phyloP scores from a whole-genome alignment of 768 basidiomycete genomes.

The Kwoniella bestiolae region DNA sequence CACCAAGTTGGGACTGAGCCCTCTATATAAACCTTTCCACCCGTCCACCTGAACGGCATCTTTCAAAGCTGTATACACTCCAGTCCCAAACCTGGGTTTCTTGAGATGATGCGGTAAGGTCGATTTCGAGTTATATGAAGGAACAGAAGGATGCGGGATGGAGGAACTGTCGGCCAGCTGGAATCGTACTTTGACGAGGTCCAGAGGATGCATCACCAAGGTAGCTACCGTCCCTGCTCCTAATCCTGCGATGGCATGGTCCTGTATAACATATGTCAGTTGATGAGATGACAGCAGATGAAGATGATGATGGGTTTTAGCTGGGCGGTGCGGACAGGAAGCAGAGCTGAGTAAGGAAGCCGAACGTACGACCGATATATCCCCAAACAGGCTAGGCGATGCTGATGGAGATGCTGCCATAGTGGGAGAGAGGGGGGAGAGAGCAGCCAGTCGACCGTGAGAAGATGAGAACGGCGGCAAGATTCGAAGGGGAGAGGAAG shows the following conservation, averaged over 20 bases:
- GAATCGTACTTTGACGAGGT: constrained; percentile 90
- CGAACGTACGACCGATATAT: constrained; percentile 17
- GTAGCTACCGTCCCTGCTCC: constrained; percentile 91
- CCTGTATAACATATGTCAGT: constrained; percentile 61
- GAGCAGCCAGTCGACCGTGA: too few species aligned
- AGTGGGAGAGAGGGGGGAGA: too few species aligned
- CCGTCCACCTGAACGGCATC: constrained; percentile 77
- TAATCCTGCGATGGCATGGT: constrained; percentile 92
- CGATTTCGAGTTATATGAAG: constrained; percentile 14
- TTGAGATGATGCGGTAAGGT: constrained; percentile 24
- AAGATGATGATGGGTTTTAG: not conserved
- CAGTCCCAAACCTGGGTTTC: constrained; percentile 58
- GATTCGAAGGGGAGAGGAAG: too few species aligned
- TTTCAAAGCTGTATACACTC: constrained; percentile 72
- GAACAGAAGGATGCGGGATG: constrained; percentile 11
- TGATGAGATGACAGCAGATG: not conserved
- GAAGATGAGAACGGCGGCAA: too few species aligned
- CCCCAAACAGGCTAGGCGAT: constrained; percentile 26
- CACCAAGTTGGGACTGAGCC: constrained; percentile 84
- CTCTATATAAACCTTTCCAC: constrained; percentile 85
- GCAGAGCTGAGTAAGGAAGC: not conserved
- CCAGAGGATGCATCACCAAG: constrained; percentile 94
- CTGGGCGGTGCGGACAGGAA: too few species aligned
- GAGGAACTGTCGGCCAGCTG: constrained; percentile 75
- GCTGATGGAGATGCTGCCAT: constrained; percentile 20